phyloP scores from a whole-genome alignment of 306 rosid genomes.

The Lathyrus aphaca region DNA sequence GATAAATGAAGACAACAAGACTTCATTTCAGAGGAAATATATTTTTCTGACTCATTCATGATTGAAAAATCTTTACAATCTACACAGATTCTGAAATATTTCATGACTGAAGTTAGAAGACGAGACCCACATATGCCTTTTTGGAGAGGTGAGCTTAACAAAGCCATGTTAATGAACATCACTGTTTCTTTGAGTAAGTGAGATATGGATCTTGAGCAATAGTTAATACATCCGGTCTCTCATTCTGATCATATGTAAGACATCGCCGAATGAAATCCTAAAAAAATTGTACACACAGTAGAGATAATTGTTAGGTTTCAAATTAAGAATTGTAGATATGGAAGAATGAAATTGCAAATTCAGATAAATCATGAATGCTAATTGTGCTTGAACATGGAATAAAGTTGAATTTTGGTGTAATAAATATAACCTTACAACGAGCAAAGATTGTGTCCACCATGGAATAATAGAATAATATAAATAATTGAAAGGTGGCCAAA shows the following conservation, averaged over 20 bases:
- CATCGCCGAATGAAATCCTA: slow-evolving; percentile 92
- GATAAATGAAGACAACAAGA: slow-evolving; percentile 27
- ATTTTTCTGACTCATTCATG: slow-evolving; percentile 30
- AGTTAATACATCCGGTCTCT: slow-evolving; percentile 88
- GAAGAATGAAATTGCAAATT: background rate
- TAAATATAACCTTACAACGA: slow-evolving; percentile 22
- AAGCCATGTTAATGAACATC: slow-evolving; percentile 33
- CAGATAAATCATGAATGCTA: background rate
- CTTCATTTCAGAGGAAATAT: slow-evolving; percentile 36
- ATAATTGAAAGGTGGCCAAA: slow-evolving; percentile 5
- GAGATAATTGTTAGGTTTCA: slow-evolving; percentile 28
- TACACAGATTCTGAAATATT: slow-evolving; percentile 51
- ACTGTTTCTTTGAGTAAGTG: slow-evolving; percentile 70
- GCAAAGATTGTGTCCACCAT: background rate
- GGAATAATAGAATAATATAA: slow-evolving; percentile 18
- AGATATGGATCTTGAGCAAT: slow-evolving; percentile 95
- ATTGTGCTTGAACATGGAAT: slow-evolving; percentile 3
- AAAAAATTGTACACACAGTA: slow-evolving; percentile 8
- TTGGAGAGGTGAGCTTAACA: slow-evolving; percentile 20
- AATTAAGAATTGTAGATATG: slow-evolving; percentile 6
- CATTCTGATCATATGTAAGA: slow-evolving; percentile 86
- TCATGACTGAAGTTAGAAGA: slow-evolving; percentile 43
- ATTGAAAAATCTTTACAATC: slow-evolving; percentile 56
- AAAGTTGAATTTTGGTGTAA: background rate
- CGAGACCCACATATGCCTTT: slow-evolving; percentile 33